Percentiles rank a stretch among this genome's conserved stretches.
Conservation (phyloP, 2,329 filamentous ascomycete genomes). For the Botrytis sinoallii region DNA sequence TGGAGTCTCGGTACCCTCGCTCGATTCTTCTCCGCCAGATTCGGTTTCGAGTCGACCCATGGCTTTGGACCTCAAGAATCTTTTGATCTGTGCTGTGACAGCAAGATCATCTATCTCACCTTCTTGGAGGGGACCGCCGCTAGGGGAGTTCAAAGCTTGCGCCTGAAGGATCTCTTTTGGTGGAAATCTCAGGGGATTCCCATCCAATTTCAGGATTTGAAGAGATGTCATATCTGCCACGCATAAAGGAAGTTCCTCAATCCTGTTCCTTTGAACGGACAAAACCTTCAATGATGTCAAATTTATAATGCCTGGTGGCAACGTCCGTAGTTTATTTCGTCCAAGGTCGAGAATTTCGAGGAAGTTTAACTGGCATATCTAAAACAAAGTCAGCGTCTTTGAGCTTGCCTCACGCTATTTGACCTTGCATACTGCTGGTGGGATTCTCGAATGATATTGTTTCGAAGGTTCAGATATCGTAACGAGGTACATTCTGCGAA, state of each 20-base stretch:
- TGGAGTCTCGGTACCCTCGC: conserved; percentile 77
- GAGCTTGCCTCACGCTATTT: background rate
- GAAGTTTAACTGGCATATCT: conserved; percentile 83
- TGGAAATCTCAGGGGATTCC: conserved; percentile 81
- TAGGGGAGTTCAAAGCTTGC: conserved; percentile 53
- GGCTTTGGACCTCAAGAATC: conserved; percentile 51
- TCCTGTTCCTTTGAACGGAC: conserved; percentile 81
- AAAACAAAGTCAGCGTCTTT: conserved; percentile 22
- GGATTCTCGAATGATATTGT: conserved; percentile 68
- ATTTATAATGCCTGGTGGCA: conserved; percentile 77
- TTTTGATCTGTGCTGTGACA: conserved; percentile 60
- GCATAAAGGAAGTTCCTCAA: conserved; percentile 78
- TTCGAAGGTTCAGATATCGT: conserved; percentile 76
- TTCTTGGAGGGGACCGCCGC: conserved; percentile 50
- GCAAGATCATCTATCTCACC: conserved; percentile 61
- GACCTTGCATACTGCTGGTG: conserved; percentile 53
- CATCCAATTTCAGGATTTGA: conserved; percentile 84
- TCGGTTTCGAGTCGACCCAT: conserved; percentile 54
- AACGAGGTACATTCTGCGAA: conserved; percentile 75
- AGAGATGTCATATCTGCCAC: conserved; percentile 87
- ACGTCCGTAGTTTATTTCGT: conserved; percentile 74
- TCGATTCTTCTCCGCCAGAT: conserved; percentile 58
- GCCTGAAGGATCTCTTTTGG: conserved; percentile 65
- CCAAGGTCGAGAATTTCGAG: conserved; percentile 92
- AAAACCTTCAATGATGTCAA: conserved; percentile 85